Percentiles rank a stretch among this genome's conserved stretches.
Conservation (phyloP, 1,139 yeast species). For the Entelexis sorbosivorans region DNA sequence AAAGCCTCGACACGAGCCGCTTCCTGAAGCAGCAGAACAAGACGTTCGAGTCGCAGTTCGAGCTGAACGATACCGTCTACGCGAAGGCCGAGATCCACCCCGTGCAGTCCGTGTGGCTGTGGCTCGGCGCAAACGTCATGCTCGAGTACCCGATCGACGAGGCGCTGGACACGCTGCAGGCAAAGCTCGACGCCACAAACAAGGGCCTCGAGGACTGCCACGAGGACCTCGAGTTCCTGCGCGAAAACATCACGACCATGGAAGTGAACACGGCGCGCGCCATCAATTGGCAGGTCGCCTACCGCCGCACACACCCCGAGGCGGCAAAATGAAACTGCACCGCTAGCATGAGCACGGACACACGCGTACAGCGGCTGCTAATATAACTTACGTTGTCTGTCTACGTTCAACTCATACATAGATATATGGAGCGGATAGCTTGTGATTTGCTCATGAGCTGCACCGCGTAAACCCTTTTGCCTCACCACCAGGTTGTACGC, state of each 20-base stretch:
- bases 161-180: slow-evolving; percentile 58
- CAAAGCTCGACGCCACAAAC: slow-evolving; percentile 54
- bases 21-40: slow-evolving; percentile 43
- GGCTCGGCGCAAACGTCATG: slow-evolving; percentile 99
- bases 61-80: slow-evolving; percentile 82
- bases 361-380: too few relatives aligned
- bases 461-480: too few relatives aligned
- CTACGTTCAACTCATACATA: too few relatives aligned
- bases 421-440: too few relatives aligned
- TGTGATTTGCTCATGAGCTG: too few relatives aligned
- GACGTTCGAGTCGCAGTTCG: slow-evolving; percentile 61
- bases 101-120: slow-evolving; percentile 59
- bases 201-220: slow-evolving; percentile 49
- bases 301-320: slow-evolving; percentile 37
- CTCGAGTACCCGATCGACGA: slow-evolving; percentile 85
- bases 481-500: too few relatives aligned
- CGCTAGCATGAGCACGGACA: too few relatives aligned
- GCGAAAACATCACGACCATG: slow-evolving; percentile 93
- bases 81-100: slow-evolving; percentile 64
- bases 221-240: slow-evolving; percentile 78
- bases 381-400: too few relatives aligned
- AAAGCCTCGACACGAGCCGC: slow-evolving; percentile 63
- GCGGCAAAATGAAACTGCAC: neutral
- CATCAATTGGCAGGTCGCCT: slow-evolving; percentile 91
- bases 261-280: slow-evolving; percentile 94